Percentiles rank a stretch among this genome's conserved stretches.
Conservation (phyloP, 1,139 yeast species). For the Schwanniomyces etchellsii region DNA sequence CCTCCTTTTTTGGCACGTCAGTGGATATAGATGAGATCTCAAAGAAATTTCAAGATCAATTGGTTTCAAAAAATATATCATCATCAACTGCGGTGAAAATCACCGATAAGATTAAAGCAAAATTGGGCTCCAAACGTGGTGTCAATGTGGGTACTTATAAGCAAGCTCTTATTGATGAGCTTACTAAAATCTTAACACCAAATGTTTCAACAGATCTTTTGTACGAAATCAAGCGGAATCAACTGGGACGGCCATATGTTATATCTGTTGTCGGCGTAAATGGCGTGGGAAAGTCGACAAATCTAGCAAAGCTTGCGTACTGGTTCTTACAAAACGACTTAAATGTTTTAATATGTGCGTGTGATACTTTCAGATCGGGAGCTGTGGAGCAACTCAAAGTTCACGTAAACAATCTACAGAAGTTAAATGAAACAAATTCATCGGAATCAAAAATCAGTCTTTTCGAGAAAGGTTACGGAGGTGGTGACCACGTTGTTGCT, state of each 20-base stretch:
- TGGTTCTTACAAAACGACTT: slow-evolving; percentile 91
- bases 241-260: slow-evolving; percentile 63
- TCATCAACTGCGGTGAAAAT: slow-evolving; percentile 35
- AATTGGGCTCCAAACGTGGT: slow-evolving; percentile 22
- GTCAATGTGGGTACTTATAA: slow-evolving; percentile 32
- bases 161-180: slow-evolving; percentile 65
- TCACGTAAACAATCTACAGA: slow-evolving; percentile 79
- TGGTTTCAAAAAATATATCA: slow-evolving; percentile 39
- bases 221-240: slow-evolving; percentile 66
- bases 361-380: slow-evolving; percentile 97
- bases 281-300: slow-evolving; percentile 97
- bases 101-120: slow-evolving; percentile 30
- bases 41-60: slow-evolving; percentile 38
- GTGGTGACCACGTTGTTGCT: slow-evolving; percentile 86
- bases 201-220: slow-evolving; percentile 84
- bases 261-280: slow-evolving; percentile 97
- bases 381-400: slow-evolving; percentile 96
- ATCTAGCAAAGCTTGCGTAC: slow-evolving; percentile 87
- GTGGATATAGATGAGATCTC: slow-evolving; percentile 34
- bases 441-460: slow-evolving; percentile 62
- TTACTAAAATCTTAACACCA: slow-evolving; percentile 83
- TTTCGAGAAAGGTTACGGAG: slow-evolving; percentile 94
- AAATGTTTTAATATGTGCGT: slow-evolving; percentile 87
- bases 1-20: slow-evolving; percentile 36
- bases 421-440: slow-evolving; percentile 26